phyloP scores from a whole-genome alignment of 306 rosid species.

The Heteromeles arbutifolia region DNA sequence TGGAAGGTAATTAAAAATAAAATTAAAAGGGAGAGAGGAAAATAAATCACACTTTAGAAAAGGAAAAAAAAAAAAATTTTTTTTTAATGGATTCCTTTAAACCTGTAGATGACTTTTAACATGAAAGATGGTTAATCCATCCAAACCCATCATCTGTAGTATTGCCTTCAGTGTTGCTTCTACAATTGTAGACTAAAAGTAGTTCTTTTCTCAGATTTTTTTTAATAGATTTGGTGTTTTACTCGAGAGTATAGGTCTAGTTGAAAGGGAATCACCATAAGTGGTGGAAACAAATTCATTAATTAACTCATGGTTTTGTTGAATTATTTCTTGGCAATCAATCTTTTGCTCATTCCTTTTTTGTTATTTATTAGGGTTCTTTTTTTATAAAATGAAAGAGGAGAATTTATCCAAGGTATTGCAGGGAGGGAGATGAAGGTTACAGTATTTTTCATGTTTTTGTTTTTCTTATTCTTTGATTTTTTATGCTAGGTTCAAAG shows the following conservation, averaged over 20 bases:
- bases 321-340: conserved; percentile 34
- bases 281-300: conserved; percentile 26
- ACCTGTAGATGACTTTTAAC: conserved; percentile 89
- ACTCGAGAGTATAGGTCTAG: conserved; percentile 29
- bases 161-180: conserved; percentile 92
- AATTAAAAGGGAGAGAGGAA: neutral
- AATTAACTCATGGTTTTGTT: conserved; percentile 32
- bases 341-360: conserved; percentile 47
- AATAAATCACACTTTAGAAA: neutral
- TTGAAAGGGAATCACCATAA: conserved; percentile 28
- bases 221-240: conserved; percentile 34
- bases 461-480: too few relatives aligned
- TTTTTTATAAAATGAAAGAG: too few relatives aligned
- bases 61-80: neutral
- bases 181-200: neutral
- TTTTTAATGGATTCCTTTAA: neutral
- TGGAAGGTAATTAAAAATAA: too few relatives aligned
- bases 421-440: too few relatives aligned
- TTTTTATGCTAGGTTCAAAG: too few relatives aligned
- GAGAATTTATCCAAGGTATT: too few relatives aligned
- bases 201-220: too few relatives aligned
- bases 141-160: conserved; percentile 67
- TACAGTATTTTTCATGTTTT: too few relatives aligned
- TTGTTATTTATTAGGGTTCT: too few relatives aligned
- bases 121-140: conserved; percentile 78